Percentiles rank a stretch among this genome's conserved stretches.
phyloP scores from a whole-genome alignment of 495 filamentous ascomycete species.

The Aspergillus nidulans region DNA sequence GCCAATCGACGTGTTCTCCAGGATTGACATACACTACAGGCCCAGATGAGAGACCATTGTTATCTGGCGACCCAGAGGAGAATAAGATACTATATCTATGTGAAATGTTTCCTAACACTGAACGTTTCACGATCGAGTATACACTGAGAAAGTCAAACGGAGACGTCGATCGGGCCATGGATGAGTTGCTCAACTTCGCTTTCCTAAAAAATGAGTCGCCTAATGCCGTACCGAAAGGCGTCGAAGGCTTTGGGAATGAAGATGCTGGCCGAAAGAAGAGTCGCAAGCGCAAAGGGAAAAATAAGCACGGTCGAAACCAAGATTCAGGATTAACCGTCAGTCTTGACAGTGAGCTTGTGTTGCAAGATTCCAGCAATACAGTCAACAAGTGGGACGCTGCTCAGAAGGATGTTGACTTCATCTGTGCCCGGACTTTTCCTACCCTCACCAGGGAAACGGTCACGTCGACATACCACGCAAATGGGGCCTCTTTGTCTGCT shows the following conservation, averaged over 20 bases:
- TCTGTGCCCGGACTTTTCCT: conserved; percentile 41
- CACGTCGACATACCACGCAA: conserved; percentile 57
- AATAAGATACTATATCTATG: conserved; percentile 53
- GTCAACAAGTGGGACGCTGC: conserved; percentile 54
- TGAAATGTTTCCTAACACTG: conserved; percentile 67
- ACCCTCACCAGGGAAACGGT: conserved; percentile 47
- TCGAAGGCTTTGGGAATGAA: conserved; percentile 70
- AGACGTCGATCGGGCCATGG: conserved; percentile 64
- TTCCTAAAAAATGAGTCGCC: conserved; percentile 59
- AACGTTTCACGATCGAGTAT: conserved; percentile 56
- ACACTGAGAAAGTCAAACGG: conserved; percentile 60
- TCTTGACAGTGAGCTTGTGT: conserved; percentile 6
- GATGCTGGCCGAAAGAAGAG: conserved; percentile 33
- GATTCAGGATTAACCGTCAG: conserved; percentile 11
- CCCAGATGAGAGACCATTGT: conserved; percentile 29
- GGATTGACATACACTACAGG: conserved; percentile 28
- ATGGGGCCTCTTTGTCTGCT: conserved; percentile 50
- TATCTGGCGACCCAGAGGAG: conserved; percentile 49
- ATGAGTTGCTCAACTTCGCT: conserved; percentile 72
- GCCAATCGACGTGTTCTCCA: conserved; percentile 7
- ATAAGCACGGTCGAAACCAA: conserved; percentile 15
- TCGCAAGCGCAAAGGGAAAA: conserved; percentile 39
- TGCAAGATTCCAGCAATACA: conserved; percentile 11
- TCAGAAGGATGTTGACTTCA: conserved; percentile 56
- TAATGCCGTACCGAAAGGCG: conserved; percentile 54